Conservation (phyloP, 352 stramenopile species). For the Globisporangium parvum region DNA sequence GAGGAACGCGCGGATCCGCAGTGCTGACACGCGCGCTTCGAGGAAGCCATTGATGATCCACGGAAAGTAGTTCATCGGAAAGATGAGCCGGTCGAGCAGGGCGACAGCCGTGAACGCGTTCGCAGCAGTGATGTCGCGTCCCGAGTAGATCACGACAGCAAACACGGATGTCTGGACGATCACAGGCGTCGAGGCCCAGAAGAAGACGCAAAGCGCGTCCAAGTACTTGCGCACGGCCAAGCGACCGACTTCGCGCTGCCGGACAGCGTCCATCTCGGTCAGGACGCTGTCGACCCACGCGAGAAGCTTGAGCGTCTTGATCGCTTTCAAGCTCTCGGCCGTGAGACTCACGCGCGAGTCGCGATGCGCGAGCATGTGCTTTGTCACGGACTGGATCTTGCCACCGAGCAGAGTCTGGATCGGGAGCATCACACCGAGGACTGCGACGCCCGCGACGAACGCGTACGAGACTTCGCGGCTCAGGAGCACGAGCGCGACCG, state of each 20-base stretch:
- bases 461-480: constrained; percentile 77
- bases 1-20: constrained; percentile 69
- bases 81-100: constrained; percentile 85
- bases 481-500: constrained; percentile 66
- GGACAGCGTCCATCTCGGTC: constrained; percentile 36
- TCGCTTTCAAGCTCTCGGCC: constrained; percentile 59
- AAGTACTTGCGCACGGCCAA: constrained; percentile 82
- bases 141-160: constrained; percentile 57
- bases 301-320: constrained; percentile 77
- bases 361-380: constrained; percentile 68
- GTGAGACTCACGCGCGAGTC: constrained; percentile 70
- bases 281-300: constrained; percentile 52
- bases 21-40: constrained; percentile 76
- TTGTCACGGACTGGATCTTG: constrained; percentile 71
- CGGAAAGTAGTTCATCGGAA: constrained; percentile 90
- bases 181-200: constrained; percentile 86
- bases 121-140: constrained; percentile 65
- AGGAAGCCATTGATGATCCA: constrained; percentile 90
- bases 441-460: constrained; percentile 71
- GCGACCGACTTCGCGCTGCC: constrained; percentile 60
- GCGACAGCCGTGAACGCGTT: constrained; percentile 83
- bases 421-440: constrained; percentile 79
- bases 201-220: constrained; percentile 87
- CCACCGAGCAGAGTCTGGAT: constrained; percentile 75
- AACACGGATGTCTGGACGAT: constrained; percentile 87